A percentile compares a stretch with the other conserved stretches of the same genome.
Evolutionary conservation across 768 basidiomycete species (phyloP).

Genomic region (Lactarius deliciosus): DNA sequence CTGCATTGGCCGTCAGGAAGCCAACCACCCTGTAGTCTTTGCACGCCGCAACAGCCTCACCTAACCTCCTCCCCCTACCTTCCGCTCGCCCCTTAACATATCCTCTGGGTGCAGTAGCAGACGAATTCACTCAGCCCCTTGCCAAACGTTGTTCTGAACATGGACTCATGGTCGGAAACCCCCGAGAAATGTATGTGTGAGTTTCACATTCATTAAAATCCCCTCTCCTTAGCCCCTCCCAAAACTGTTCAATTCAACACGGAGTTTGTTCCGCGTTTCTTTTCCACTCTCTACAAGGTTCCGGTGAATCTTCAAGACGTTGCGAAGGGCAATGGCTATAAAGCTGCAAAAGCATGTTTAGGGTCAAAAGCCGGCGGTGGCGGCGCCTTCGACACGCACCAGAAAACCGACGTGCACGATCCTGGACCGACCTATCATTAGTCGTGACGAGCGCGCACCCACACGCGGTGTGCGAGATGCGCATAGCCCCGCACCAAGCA

Average conservation of each 20-base stretch:
- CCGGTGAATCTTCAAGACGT: background rate
- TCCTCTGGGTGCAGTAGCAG: background rate
- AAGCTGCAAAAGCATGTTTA: background rate
- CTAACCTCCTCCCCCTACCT: background rate
- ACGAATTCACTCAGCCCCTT: background rate
- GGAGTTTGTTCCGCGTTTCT: background rate
- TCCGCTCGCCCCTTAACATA: background rate
- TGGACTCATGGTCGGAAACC: slow-evolving; percentile 8
- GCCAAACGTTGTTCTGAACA: background rate
- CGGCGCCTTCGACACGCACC: slow-evolving; percentile 4
- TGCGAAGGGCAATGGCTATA: slow-evolving; percentile 13
- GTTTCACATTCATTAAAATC: background rate
- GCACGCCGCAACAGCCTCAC: background rate
- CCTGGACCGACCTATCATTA: background rate
- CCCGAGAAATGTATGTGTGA: slow-evolving; percentile 5
- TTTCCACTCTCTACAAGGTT: background rate
- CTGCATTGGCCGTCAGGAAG: slow-evolving; percentile 1
- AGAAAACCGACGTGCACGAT: slow-evolving; percentile 2
- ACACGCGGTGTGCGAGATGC: background rate
- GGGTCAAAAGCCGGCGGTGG: slow-evolving; percentile 5
- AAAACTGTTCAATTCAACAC: background rate
- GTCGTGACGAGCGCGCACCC: slow-evolving; percentile 11
- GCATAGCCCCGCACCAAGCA: slow-evolving; percentile 5
- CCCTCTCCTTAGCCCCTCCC: background rate
- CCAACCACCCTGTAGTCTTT: background rate